Evolutionary conservation across 352 stramenopile species (phyloP).

Genomic region (Phytopythium aichiense): DNA sequence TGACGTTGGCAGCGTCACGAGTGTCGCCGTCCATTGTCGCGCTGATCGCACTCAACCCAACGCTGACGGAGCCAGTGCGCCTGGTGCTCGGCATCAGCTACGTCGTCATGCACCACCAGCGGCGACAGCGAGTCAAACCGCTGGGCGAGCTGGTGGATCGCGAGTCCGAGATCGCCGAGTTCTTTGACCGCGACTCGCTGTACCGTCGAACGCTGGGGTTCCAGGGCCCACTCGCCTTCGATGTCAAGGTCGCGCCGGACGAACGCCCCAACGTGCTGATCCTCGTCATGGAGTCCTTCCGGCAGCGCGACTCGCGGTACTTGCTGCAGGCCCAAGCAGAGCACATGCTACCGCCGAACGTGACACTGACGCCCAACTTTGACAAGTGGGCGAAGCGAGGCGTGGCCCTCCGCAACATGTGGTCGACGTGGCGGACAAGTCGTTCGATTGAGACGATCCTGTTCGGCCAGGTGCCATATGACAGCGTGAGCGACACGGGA

Average conservation of each 20-base stretch:
- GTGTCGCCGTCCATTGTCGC: constrained; percentile 42
- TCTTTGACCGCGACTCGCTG: constrained; percentile 39
- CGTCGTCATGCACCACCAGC: constrained; percentile 3
- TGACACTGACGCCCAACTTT: constrained; percentile 63
- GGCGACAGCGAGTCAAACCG: constrained; percentile 5
- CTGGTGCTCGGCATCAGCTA: constrained; percentile 27
- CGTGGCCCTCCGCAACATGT: constrained; percentile 54
- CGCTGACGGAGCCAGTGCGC: constrained; percentile 42
- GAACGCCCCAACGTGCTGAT: constrained; percentile 61
- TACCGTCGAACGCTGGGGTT: constrained; percentile 46
- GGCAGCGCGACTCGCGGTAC: constrained; percentile 51
- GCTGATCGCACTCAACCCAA: constrained; percentile 49
- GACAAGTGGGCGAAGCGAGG: constrained; percentile 48
- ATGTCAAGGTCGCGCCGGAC: constrained; percentile 28
- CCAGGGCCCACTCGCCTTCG: constrained; percentile 46
- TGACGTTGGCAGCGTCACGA: constrained; percentile 26
- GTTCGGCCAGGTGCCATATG: constrained; percentile 60
- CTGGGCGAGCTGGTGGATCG: constrained; percentile 44
- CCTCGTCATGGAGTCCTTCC: constrained; percentile 65
- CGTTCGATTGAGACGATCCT: constrained; percentile 60
- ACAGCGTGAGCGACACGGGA: constrained; percentile 46
- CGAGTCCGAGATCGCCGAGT: constrained; percentile 33
- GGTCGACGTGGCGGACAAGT: constrained; percentile 66
- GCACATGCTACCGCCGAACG: constrained; percentile 31
- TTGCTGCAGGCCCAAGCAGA: constrained; percentile 28